A percentile compares a stretch with the other conserved stretches of the same genome.
Evolutionary conservation across 371 early-diverging fungal species (phyloP).

Genomic region (Nosema granulosis): DNA sequence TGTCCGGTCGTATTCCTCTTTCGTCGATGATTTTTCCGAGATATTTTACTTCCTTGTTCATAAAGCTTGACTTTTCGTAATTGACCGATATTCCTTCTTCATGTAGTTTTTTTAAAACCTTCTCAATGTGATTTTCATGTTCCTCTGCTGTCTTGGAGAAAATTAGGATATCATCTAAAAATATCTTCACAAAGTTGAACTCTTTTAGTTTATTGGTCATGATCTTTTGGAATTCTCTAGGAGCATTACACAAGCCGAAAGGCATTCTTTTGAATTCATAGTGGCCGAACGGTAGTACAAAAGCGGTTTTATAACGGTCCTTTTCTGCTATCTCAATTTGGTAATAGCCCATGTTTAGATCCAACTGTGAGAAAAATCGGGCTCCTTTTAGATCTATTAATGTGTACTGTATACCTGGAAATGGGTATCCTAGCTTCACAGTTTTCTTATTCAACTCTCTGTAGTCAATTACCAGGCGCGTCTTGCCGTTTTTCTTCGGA

Average conservation of each 20-base stretch:
- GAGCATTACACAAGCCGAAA: background rate
- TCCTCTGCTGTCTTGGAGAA: conserved; percentile 67
- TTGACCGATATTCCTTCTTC: conserved; percentile 38
- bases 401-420: conserved; percentile 6
- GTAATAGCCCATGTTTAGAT: conserved; percentile 66
- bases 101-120: conserved; percentile 14
- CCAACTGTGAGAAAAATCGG: conserved; percentile 62
- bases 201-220: background rate
- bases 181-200: conserved; percentile 46
- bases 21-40: conserved; percentile 66
- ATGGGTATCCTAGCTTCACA: background rate
- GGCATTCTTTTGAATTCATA: conserved; percentile 8
- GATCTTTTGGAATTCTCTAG: background rate
- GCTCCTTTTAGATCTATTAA: background rate
- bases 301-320: conserved; percentile 67
- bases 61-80: conserved; percentile 69
- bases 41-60: conserved; percentile 60
- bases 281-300: conserved; percentile 38
- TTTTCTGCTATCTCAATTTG: conserved; percentile 61
- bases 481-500: conserved; percentile 13
- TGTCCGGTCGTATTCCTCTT: conserved; percentile 4
- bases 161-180: conserved; percentile 70
- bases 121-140: conserved; percentile 64
- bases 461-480: conserved; percentile 28
- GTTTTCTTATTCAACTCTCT: conserved; percentile 14